Evolutionary conservation across 139 green algal genomes (phyloP), one percentile per base, ranked within the genome.

Genomic region (Volvox reticuliferus): DNA sequence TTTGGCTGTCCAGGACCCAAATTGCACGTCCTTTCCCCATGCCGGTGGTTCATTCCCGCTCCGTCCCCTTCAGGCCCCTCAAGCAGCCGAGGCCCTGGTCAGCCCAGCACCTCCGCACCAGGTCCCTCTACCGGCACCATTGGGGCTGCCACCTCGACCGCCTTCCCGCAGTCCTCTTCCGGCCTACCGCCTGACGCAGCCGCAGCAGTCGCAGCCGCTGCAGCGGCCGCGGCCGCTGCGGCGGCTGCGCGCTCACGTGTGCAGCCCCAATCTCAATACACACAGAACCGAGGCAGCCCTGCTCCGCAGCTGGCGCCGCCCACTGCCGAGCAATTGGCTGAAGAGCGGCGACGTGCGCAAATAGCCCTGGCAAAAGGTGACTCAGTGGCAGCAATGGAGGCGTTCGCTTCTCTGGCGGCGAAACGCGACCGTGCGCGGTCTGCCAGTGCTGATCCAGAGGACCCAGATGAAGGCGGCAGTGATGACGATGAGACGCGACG

Each of bases 321-420:
- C 26, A 86, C 79, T 55, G 50, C 75, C 32, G 86, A 82, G 20
- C 82, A 88, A 62, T n/a, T 37, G n/a, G 68, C 68, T 20, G 92
- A 88, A 77, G 65, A n/a, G 19, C 65, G 86, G 28, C 75, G 62
- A 62, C 37, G 71, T 9, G 85, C 55, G 55, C 77, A 92, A 33
- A 82, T 82, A 19, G 86, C 87, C 0, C 28, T 82, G 36, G 32
- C 69, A 19, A 81, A 85, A 35, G 93, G 82, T 20, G 93, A 95
- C 87, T 93, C 93, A 1, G 35, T 97, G 65, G 92, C 91, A 20
- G 95, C 94, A 12, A 97, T 97, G 96, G 93, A 97, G 82, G 89
- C 91, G 20, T 97, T 94, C 81, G 92, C 93, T 37, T 80, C 87
- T 32, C 75, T 93, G 78, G 93, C 94, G 18, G 94, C 91, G 20